Conservation (phyloP, 139 green algal species). For the Pseudopediastrum boryanum region DNA sequence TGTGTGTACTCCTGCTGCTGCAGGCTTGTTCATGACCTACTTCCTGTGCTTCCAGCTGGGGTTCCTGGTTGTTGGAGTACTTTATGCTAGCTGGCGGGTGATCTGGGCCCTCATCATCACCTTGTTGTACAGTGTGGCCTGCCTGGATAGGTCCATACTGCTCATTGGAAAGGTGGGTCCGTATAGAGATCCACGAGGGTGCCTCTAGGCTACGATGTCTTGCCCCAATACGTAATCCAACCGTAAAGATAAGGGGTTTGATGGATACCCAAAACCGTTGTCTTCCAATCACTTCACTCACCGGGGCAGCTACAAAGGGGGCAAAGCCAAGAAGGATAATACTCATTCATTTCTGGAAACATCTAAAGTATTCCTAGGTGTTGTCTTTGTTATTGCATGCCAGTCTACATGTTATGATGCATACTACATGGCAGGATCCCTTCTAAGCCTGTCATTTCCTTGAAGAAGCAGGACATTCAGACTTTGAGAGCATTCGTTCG, state of each 20-base stretch:
- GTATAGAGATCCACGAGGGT: neutral
- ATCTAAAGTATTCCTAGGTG: too few relatives aligned
- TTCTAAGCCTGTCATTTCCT: too few relatives aligned
- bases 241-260: neutral
- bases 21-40: conserved; percentile 21
- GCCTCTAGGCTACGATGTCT: neutral
- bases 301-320: neutral
- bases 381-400: too few relatives aligned
- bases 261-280: neutral
- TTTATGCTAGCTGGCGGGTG: conserved; percentile 16
- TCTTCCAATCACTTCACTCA: neutral
- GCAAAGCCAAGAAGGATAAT: neutral
- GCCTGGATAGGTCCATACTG: conserved; percentile 6
- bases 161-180: neutral
- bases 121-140: conserved; percentile 2
- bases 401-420: too few relatives aligned
- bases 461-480: too few relatives aligned
- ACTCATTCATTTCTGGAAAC: too few relatives aligned
- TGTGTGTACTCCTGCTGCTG: too few relatives aligned
- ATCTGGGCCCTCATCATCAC: neutral
- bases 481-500: too few relatives aligned
- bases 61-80: neutral
- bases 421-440: too few relatives aligned
- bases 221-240: too few relatives aligned
- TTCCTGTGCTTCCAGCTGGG: conserved; percentile 17